A percentile compares a stretch with the other conserved stretches of the same genome.
These are phyloP conservation scores for Heterobasidion occidentale DNA, from an alignment of 1,284 basidiomycete genomes.

Conservation along the genomic window DNA sequence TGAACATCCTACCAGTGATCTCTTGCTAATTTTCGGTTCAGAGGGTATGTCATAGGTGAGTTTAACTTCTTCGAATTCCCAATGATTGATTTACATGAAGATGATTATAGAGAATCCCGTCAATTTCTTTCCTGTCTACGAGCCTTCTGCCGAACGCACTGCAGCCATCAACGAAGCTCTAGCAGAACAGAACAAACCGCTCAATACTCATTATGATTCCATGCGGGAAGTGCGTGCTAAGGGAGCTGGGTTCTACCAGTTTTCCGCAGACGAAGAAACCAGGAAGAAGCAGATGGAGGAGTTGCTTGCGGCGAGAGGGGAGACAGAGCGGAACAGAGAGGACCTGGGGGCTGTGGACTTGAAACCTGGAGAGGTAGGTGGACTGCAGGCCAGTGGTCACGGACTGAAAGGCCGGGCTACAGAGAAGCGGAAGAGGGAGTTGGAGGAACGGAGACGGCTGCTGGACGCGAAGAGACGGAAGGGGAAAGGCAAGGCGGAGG, in stretches of 20 bases:
- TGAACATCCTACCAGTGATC: background rate
- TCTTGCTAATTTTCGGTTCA: conserved; percentile 3
- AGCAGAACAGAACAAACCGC: conserved; percentile 64
- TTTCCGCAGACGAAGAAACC: conserved; percentile 75
- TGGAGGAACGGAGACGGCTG: conserved; percentile 69
- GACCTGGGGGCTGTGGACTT: conserved; percentile 53
- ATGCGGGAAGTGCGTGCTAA: conserved; percentile 76
- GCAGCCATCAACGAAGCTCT: conserved; percentile 68
- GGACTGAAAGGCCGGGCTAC: conserved; percentile 48
- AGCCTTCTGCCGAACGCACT: conserved; percentile 73
- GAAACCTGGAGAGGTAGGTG: conserved; percentile 57
- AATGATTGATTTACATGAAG: conserved; percentile 1
- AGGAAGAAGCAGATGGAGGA: conserved; percentile 76
- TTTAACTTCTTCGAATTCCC: conserved; percentile 16
- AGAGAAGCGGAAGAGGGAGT: conserved; percentile 72
- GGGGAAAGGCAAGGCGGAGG: conserved; percentile 23
- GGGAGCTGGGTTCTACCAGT: conserved; percentile 87
- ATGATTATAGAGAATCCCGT: conserved; percentile 56
- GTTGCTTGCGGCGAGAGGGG: conserved; percentile 53
- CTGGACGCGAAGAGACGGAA: conserved; percentile 80
- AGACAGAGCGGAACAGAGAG: conserved; percentile 62
- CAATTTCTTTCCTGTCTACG: conserved; percentile 81
- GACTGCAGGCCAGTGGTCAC: conserved; percentile 38
- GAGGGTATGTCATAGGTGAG: conserved; percentile 33
- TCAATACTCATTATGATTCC: conserved; percentile 78